Evolutionary conservation across 75 land plant genomes (phyloP).

Genomic region (Pinus taeda): DNA sequence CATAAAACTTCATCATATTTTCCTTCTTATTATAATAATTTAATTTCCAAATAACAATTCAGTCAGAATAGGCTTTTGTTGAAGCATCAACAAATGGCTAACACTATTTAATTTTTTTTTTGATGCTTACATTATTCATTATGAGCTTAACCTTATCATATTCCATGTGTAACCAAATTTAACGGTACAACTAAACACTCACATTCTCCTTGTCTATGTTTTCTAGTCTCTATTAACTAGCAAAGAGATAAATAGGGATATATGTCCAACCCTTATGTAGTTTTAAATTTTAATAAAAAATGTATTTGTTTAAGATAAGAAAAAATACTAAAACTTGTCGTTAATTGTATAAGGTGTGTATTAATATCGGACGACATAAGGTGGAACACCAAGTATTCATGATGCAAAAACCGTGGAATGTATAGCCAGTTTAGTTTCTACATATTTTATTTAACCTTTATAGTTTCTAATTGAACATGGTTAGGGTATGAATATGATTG

Average conservation of each 20-base stretch:
- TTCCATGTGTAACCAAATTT: no score
- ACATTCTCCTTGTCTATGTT: no score
- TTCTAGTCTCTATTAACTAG: no score
- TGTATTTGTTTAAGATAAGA: not conserved
- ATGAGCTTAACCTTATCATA: no score
- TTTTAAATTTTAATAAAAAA: no score
- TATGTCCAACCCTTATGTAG: no score
- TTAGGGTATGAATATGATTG: not conserved
- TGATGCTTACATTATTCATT: not conserved
- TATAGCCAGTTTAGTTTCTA: not conserved
- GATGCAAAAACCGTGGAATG: not conserved
- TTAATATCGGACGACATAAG: not conserved
- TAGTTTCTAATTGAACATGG: no score
- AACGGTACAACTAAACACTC: no score
- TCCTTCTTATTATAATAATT: not conserved
- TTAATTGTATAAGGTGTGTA: not conserved
- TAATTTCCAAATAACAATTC: not conserved
- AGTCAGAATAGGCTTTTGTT: not conserved
- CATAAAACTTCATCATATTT: not conserved
- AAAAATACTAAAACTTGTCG: not conserved
- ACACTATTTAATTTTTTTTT: not conserved
- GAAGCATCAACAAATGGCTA: not conserved
- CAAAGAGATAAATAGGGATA: no score
- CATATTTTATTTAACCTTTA: not conserved
- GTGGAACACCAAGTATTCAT: not conserved